Base-by-base conservation (phyloP, 305 asterid genomes). In the Solanum chacoense region DNA sequence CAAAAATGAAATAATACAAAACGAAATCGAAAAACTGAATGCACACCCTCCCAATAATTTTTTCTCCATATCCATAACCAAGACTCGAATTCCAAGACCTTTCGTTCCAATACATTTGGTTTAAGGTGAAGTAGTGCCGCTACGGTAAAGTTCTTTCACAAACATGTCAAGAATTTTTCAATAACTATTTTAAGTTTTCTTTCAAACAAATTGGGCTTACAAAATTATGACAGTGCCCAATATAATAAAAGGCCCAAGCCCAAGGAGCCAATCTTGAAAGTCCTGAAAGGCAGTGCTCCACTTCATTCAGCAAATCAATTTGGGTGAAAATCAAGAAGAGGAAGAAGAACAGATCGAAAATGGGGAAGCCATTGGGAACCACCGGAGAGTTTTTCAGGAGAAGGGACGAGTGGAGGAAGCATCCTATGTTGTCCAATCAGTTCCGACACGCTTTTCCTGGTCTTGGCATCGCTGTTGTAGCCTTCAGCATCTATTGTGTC, bases 351-450 rank as follows among this genome's bases (percentile, higher is more conserved):
- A 72, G 45, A 85, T 65, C 83, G 59, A 65, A 11, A 12, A 90
- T 92, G 93, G 93, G 90, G 88, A 95, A 90, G 91, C 91, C 93
- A 40, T 91, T 95, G 89, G 99, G 99, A 85, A 34, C 94, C 67
- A 96, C 98, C 11, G 99, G 97, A 40, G 98, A 96, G 92, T 96
- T 96, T 75, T 96, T 95, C 95, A 93, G 92, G 94, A 92, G 98
- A 73, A 94, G 99, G 50, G 98, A 95, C 71, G 98, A 90, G 91
- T 95, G 92, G 93, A 90, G 94, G 91, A 92, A 91, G 90, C 94
- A 92, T 78, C 94, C 92, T 24, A 92, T 89, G 97, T 87, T 96
- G 86, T 81, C 87, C 32, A 95, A 93, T 35, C 99, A 96, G 90
- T 90, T 96, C 93, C 98, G 98, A 85, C 96, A 96, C 90, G 98